Percentiles rank a stretch among this genome's conserved stretches.
Evolutionary conservation across 768 basidiomycete genomes (phyloP).

Genomic region (Boletellus sp.): DNA sequence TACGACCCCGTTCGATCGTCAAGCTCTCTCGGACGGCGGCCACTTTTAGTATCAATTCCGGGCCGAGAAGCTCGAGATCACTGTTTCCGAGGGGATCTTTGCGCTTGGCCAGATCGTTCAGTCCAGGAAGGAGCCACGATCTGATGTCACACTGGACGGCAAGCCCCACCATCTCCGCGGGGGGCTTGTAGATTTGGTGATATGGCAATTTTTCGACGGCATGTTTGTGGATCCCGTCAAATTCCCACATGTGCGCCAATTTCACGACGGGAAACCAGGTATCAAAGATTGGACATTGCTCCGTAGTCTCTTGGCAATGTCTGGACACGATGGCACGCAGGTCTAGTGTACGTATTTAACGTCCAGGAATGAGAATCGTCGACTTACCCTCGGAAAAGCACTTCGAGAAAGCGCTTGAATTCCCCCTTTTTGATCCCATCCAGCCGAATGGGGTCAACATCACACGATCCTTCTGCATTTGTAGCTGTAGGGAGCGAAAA

Average conservation of each 20-base stretch:
- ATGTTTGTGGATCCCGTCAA: constrained; percentile 26
- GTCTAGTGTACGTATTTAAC: not conserved
- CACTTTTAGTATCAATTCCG: constrained; percentile 17
- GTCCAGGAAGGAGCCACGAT: constrained; percentile 33
- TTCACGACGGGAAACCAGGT: constrained; percentile 40
- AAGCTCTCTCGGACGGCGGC: constrained; percentile 22
- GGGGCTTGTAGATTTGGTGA: not conserved
- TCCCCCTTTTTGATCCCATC: constrained; percentile 22
- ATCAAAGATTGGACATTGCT: constrained; percentile 3
- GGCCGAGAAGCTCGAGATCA: constrained; percentile 14
- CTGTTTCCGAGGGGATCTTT: constrained; percentile 14
- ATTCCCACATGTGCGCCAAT: constrained; percentile 39
- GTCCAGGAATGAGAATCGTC: not conserved
- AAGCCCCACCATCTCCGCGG: constrained; percentile 29
- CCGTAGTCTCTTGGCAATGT: not conserved
- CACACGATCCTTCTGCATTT: constrained; percentile 17
- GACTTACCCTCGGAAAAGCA: constrained; percentile 19
- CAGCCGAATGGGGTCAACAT: constrained; percentile 22
- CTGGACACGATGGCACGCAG: not conserved
- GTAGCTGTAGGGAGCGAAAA: constrained; percentile 18
- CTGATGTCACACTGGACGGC: constrained; percentile 31
- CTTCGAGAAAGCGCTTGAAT: constrained; percentile 24
- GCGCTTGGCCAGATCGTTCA: constrained; percentile 19
- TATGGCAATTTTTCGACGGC: constrained; percentile 31
- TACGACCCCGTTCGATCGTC: not conserved